Evolutionary conservation across 129 eudicot species (phyloP).

Genomic region (Deinandra increscens): DNA sequence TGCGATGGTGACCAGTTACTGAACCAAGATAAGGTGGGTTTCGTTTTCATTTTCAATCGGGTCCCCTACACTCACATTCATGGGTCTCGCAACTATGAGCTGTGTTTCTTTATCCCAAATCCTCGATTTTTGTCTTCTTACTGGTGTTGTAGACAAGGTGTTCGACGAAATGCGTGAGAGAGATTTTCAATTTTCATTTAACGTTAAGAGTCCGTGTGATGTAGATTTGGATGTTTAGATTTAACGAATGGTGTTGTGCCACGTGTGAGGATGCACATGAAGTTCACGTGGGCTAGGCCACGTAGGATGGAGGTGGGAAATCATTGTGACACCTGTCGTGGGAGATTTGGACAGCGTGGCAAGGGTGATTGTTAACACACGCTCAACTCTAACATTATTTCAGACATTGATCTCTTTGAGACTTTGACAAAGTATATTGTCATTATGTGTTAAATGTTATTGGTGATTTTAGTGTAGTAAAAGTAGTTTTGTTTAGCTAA

Average conservation of each 20-base stretch:
- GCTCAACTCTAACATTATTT: constrained; percentile 9
- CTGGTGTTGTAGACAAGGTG: constrained; percentile 25
- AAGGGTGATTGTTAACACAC: constrained; percentile 8
- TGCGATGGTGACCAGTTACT: constrained; percentile 21
- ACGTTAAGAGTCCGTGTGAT: too few relatives aligned
- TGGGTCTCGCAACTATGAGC: constrained; percentile 25
- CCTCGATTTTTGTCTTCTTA: neutral
- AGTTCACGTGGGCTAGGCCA: constrained; percentile 23
- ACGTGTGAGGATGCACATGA: constrained; percentile 16
- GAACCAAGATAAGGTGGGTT: constrained; percentile 29
- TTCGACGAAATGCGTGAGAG: constrained; percentile 21
- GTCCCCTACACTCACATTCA: constrained; percentile 36
- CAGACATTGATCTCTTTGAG: constrained; percentile 11
- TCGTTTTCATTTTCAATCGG: constrained; percentile 1
- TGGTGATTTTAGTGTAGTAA: too few relatives aligned
- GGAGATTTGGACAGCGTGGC: constrained; percentile 18
- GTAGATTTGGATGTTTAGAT: neutral
- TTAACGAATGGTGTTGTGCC: neutral
- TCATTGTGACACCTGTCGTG: neutral
- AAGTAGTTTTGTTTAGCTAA: too few relatives aligned
- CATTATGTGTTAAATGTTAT: neutral
- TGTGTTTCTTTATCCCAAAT: constrained; percentile 24
- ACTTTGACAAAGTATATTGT: neutral
- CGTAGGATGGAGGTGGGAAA: constrained; percentile 6
- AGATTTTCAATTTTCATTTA: neutral